A percentile compares a stretch with the other conserved stretches of the same genome.
phyloP scores from a whole-genome alignment of 768 basidiomycete genomes.

The Rhizopogon vesiculosus region DNA sequence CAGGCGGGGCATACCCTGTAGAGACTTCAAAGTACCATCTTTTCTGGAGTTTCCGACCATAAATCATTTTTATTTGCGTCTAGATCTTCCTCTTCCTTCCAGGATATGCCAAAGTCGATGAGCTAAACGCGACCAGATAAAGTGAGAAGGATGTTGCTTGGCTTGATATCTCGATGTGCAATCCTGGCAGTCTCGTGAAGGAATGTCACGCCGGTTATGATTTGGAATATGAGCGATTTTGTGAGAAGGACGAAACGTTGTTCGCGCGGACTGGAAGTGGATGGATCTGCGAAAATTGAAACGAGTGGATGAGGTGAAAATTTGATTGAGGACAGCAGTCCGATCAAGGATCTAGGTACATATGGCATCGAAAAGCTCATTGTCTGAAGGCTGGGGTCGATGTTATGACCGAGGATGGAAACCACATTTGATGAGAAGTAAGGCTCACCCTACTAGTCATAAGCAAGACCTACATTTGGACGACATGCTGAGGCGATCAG shows the following conservation, averaged over 20 bases:
- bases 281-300: conserved; percentile 6
- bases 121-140: conserved; percentile 59
- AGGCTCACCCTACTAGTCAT: not conserved
- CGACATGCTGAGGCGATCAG: conserved; percentile 45
- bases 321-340: conserved; percentile 37
- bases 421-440: conserved; percentile 42
- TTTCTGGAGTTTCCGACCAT: conserved; percentile 57
- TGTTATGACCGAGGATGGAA: conserved; percentile 39
- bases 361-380: conserved; percentile 70
- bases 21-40: conserved; percentile 83
- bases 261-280: conserved; percentile 6
- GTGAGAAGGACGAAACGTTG: conserved; percentile 43
- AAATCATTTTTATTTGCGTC: conserved; percentile 37
- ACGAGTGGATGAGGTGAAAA: conserved; percentile 19
- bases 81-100: conserved; percentile 21
- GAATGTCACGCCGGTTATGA: conserved; percentile 60
- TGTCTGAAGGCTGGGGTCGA: conserved; percentile 35
- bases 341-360: conserved; percentile 44
- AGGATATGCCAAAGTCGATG: conserved; percentile 83
- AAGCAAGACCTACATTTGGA: conserved; percentile 38
- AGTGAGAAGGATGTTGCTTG: conserved; percentile 70
- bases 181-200: conserved; percentile 56
- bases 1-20: conserved; percentile 57
- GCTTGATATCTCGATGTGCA: conserved; percentile 87
- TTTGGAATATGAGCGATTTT: conserved; percentile 64